Base-by-base conservation (phyloP, 2,329 filamentous ascomycete genomes). In the Colletotrichum sp. region DNA sequence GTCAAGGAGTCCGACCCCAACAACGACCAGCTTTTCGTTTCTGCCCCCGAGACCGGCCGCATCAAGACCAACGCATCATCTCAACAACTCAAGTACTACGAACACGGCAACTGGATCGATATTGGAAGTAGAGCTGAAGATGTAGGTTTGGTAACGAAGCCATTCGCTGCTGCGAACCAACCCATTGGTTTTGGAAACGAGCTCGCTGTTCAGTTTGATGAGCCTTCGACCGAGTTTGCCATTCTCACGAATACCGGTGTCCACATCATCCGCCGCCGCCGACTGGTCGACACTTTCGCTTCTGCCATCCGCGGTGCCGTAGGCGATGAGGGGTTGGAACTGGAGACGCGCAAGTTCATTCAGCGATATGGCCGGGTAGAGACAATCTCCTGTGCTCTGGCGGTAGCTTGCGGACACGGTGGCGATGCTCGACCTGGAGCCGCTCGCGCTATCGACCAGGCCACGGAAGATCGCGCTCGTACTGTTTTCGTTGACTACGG, bases 331-430 rank as follows among this genome's bases (percentile, higher is more conserved):
- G 95, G 94, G 5, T 87, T 97, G 12, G 96, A 98, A 80, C 92
- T 90, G 21, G 95, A 98, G 79, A 91, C 98, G 26, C 94, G 94
- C 70, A 95, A 93, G 77, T 96, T 99, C 80, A 95, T 97, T 77
- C 92, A 93, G 73, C 90, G 93, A 12, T 99, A 99, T 82, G 97
- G 97, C 15, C 92, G 96, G 13, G 93, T 94, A 5, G 97, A 99
- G 84, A 97, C 95, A 1, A 93, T 98, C 70, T 95, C 97, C 1
- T 96, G 96, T 55, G 96, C 97, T 30, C 88, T 99, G 68, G 97
- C 97, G 13, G 97, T 99, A 34, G 96, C 97, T 49, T 99, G 97
- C 83, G 96, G 96, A 6, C 96, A 99, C 83, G 96, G 96, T 12
- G 93, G 94, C 30, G 96, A 98, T 81, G 84, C 89, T 4, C 86